These are phyloP conservation scores for Begonia masoniana DNA, from an alignment of 306 rosid species.

Conservation along the genomic window DNA sequence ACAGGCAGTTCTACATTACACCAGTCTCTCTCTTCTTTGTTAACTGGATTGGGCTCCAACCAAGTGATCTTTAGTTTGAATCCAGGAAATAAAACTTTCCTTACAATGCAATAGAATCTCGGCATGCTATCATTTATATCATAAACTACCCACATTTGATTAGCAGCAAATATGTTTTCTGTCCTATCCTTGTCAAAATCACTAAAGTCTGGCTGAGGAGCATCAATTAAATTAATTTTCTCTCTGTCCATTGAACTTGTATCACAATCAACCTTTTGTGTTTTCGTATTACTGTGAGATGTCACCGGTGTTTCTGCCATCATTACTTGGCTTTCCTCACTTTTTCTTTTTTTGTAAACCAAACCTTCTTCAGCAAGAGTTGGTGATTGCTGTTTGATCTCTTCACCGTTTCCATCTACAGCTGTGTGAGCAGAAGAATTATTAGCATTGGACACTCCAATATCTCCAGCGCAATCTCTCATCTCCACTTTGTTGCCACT, in stretches of 20 bases:
- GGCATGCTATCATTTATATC: conserved; percentile 75
- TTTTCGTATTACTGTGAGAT: conserved; percentile 15
- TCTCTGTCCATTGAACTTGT: conserved; percentile 21
- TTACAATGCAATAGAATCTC: conserved; percentile 67
- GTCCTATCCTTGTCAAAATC: conserved; percentile 52
- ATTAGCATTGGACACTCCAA: conserved; percentile 11
- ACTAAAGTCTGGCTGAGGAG: conserved; percentile 63
- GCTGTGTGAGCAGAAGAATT: conserved; percentile 11
- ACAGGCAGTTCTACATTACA: conserved; percentile 39
- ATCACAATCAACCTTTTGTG: conserved; percentile 16
- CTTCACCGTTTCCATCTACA: conserved; percentile 12
- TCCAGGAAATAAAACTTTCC: conserved; percentile 43
- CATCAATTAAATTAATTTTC: conserved; percentile 4
- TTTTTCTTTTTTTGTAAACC: conserved; percentile 15
- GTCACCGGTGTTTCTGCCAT: conserved; percentile 20
- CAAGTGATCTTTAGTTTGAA: conserved; percentile 56
- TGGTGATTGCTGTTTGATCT: conserved; percentile 10
- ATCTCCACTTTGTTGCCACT: conserved; percentile 20
- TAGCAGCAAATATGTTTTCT: conserved; percentile 30
- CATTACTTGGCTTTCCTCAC: conserved; percentile 13
- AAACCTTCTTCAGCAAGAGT: conserved; percentile 13
- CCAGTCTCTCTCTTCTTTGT: conserved; percentile 48
- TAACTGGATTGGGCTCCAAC: conserved; percentile 57
- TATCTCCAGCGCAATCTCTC: conserved; percentile 19
- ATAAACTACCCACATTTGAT: conserved; percentile 72